Evolutionary conservation across 768 basidiomycete species (phyloP).

Genomic region (Kwoniella bestiolae): DNA sequence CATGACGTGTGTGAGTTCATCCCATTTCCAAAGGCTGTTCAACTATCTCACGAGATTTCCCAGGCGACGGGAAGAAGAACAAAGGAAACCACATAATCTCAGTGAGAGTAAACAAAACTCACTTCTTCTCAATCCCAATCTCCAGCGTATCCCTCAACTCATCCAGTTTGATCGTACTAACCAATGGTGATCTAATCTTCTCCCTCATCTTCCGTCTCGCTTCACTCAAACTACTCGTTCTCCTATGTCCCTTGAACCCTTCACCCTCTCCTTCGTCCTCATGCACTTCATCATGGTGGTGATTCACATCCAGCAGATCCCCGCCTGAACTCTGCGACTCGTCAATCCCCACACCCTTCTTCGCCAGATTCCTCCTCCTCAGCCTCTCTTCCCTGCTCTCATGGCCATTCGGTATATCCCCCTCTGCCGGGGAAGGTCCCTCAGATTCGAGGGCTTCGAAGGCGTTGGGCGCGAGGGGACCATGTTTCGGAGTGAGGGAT

Average conservation of each 20-base stretch:
- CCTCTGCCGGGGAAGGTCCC: neutral
- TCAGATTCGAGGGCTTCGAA: constrained; percentile 12
- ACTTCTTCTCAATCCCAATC: constrained; percentile 52
- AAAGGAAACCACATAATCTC: too few species aligned
- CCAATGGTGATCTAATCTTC: constrained; percentile 39
- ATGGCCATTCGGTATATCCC: constrained; percentile 1
- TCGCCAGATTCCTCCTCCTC: constrained; percentile 11
- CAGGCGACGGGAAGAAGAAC: too few species aligned
- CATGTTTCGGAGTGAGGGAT: constrained; percentile 15
- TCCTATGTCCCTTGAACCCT: neutral
- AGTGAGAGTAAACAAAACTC: constrained; percentile 9
- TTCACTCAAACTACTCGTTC: constrained; percentile 9
- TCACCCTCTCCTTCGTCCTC: neutral
- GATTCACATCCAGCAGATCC: neutral
- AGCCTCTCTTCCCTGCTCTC: constrained; percentile 4
- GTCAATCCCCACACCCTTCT: constrained; percentile 15
- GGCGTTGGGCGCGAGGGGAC: constrained; percentile 20
- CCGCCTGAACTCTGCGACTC: constrained; percentile 2
- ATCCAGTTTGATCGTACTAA: constrained; percentile 37
- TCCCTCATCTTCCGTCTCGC: constrained; percentile 34
- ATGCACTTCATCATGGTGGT: neutral
- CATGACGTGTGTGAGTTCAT: too few species aligned
- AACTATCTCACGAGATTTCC: neutral
- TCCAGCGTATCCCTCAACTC: constrained; percentile 42
- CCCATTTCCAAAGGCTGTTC: too few species aligned